phyloP scores from a whole-genome alignment of 31 red algal genomes.

The Porphyra umbilicalis region DNA sequence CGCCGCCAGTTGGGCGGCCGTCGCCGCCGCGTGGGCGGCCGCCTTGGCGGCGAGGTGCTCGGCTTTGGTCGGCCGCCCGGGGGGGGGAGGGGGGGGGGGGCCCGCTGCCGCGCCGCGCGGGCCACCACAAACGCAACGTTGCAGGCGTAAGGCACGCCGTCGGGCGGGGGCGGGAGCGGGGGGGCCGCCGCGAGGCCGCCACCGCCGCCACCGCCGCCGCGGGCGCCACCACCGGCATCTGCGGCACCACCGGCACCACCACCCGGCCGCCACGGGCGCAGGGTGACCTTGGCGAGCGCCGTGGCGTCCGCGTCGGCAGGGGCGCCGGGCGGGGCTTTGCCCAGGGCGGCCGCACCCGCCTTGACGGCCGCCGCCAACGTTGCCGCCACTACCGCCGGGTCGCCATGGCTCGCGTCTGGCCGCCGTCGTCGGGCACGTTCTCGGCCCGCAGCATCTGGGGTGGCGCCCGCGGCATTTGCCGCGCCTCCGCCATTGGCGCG shows the following conservation, averaged over 20 bases:
- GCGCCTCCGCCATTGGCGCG: no score
- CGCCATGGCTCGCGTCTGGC: no score
- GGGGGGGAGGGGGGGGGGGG: background rate
- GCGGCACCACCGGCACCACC: background rate
- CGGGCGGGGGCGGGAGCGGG: background rate
- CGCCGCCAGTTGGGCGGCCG: background rate
- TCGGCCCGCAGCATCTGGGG: no score
- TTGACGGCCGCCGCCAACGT: background rate
- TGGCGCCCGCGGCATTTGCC: no score
- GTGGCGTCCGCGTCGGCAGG: background rate
- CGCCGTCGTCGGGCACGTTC: no score
- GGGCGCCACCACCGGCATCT: no score
- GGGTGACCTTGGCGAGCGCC: background rate
- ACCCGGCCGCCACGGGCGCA: background rate
- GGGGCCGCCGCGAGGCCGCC: background rate
- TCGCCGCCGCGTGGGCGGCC: background rate
- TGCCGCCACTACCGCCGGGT: background rate
- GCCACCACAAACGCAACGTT: slow-evolving; percentile 49
- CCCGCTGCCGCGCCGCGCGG: slow-evolving; percentile 7
- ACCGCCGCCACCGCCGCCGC: background rate
- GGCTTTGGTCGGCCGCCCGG: background rate
- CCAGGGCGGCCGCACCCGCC: background rate
- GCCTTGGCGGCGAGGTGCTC: background rate
- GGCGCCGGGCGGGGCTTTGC: background rate
- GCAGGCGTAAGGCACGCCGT: slow-evolving; percentile 3